Base-by-base conservation (phyloP, 305 asterid genomes). In the Striga hermonthica region DNA sequence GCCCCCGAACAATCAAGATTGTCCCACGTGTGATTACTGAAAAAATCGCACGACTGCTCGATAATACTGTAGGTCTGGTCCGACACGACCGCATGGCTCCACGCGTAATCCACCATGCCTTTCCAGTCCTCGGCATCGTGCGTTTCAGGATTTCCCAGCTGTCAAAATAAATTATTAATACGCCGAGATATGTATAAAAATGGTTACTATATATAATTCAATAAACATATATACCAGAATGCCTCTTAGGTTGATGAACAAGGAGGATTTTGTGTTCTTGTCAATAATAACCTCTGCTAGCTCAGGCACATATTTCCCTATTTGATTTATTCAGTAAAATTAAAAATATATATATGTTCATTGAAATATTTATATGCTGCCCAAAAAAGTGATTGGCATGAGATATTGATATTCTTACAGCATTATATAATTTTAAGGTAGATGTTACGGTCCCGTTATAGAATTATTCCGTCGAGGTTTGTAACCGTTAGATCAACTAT, bases 41-140 rank as follows among this genome's bases (percentile, higher is more conserved):
- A 72, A 45, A 89, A 92, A 60, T 92, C 84, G 56, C 98, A 92
- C 3, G 91, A 76, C 65, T 78, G 64, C 7, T 64, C 59, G 9
- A 90, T 83, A 3, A 72, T 77, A 67, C 80, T 81, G 77, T 92
- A 86, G 52, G 95, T 89, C 81, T 92, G 95, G 39, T 92, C 98
- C 6, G 98, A 92, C 67, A 90, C 81, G 14, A 92, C 87, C 10
- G 97, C 98, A 49, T 92, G 98, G 84, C 96, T 92, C 97, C 98
- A 92, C 15, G 97, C 98, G 64, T 87, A 92, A 70, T 92, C 98
- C 77, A 90, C 91, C 64, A 87, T 72, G 2, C 98, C 98, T 65
- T 79, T 82, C 97, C 94, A 86, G 68, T 92, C 98, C 81, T 86
- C 97, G 0, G 97, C 88, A 67, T 87, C 91, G 57, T 80, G 64